Conservation (phyloP, 2,329 filamentous ascomycete species). For the Pseudocercospora musae region DNA sequence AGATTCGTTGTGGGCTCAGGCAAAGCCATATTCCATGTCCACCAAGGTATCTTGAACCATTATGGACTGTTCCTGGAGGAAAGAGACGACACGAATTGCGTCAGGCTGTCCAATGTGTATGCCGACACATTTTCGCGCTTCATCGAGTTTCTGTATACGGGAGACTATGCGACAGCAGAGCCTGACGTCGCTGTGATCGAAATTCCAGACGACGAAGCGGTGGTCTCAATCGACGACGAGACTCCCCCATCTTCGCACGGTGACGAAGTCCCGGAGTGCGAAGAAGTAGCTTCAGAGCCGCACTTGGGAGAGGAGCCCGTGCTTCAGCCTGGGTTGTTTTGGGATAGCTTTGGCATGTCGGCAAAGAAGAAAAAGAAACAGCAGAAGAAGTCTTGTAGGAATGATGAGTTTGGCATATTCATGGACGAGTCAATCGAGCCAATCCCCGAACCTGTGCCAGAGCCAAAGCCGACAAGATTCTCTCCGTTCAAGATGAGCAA, state of each 20-base stretch:
- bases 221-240: neutral
- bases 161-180: slow-evolving; percentile 14
- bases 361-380: neutral
- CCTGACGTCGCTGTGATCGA: neutral
- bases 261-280: neutral
- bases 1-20: neutral
- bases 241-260: neutral
- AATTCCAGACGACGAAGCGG: neutral
- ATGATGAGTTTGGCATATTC: neutral
- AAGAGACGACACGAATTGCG: neutral
- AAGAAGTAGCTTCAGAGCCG: neutral
- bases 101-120: slow-evolving; percentile 1
- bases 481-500: neutral
- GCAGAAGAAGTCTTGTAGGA: neutral
- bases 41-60: neutral
- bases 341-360: neutral
- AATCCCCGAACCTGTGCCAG: neutral
- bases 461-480: neutral
- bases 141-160: slow-evolving; percentile 15
- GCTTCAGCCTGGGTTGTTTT: neutral
- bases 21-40: neutral
- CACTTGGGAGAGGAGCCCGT: neutral
- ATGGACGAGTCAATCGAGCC: neutral
- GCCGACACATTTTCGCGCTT: slow-evolving; percentile 12
- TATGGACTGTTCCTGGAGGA: neutral